phyloP scores from a whole-genome alignment of 1,284 basidiomycete genomes.

The Fomitopsis pinicola region DNA sequence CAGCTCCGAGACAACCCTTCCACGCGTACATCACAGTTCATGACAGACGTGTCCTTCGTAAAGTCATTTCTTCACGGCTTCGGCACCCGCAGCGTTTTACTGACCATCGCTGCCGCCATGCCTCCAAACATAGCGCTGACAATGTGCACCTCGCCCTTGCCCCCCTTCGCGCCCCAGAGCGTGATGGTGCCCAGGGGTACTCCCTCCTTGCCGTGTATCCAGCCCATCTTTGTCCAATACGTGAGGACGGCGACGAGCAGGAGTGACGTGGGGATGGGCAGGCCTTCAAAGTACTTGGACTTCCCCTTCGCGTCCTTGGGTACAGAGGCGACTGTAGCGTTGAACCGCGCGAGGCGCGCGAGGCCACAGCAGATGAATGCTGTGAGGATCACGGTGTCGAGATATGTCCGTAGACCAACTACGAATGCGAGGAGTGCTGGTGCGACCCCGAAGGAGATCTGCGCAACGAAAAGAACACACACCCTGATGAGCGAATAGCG shows the following conservation, averaged over 20 bases:
- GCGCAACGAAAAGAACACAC: neutral
- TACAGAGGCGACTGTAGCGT: constrained; percentile 93
- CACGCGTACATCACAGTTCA: neutral
- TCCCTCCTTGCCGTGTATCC: constrained; percentile 73
- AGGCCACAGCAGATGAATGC: constrained; percentile 95
- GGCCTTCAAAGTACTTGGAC: constrained; percentile 93
- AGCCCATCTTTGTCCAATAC: constrained; percentile 80
- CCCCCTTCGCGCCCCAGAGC: constrained; percentile 69
- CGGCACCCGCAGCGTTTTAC: constrained; percentile 88
- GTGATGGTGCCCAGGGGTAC: constrained; percentile 73
- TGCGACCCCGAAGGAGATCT: constrained; percentile 98
- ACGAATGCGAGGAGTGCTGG: constrained; percentile 91
- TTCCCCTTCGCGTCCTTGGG: constrained; percentile 90
- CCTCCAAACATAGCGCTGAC: constrained; percentile 68
- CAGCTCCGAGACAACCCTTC: neutral
- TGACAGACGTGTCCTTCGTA: neutral
- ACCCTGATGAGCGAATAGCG: constrained; percentile 9
- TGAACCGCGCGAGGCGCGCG: constrained; percentile 95
- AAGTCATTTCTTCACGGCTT: constrained; percentile 43
- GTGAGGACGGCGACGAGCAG: constrained; percentile 78
- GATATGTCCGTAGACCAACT: constrained; percentile 84
- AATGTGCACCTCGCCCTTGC: constrained; percentile 77
- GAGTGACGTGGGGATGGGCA: constrained; percentile 94
- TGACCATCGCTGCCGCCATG: constrained; percentile 94
- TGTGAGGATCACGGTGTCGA: constrained; percentile 86